These are phyloP conservation scores for Leucosporidium creatinivorum DNA, from an alignment of 768 basidiomycete genomes.

Conservation along the genomic window DNA sequence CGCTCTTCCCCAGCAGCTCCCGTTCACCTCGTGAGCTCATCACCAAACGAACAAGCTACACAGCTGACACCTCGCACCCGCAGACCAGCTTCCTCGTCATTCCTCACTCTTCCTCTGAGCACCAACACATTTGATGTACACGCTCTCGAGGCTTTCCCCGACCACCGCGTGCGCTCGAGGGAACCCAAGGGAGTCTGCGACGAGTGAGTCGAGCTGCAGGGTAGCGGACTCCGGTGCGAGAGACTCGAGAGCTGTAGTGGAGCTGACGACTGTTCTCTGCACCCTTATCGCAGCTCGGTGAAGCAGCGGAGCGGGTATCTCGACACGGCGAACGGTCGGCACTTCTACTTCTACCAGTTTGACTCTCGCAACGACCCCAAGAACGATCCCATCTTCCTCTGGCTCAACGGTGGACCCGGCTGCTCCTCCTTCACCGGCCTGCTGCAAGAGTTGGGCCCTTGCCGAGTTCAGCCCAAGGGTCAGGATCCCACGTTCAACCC, in stretches of 20 bases:
- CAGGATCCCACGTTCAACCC: constrained; percentile 64
- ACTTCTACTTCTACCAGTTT: constrained; percentile 81
- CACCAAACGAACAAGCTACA: too few species aligned
- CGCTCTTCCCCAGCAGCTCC: background rate
- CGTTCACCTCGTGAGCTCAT: constrained; percentile 3
- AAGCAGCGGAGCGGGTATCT: constrained; percentile 33
- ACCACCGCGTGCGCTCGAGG: constrained; percentile 9
- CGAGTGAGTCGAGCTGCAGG: background rate
- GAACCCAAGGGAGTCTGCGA: constrained; percentile 10
- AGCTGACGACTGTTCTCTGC: constrained; percentile 8
- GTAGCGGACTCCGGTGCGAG: background rate
- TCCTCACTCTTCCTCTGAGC: background rate
- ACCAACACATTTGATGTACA: background rate
- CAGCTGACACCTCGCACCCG: too few species aligned
- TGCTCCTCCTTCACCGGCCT: constrained; percentile 56
- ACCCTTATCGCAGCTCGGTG: constrained; percentile 14
- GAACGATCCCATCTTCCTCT: constrained; percentile 74
- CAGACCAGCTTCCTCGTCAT: background rate
- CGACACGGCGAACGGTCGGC: constrained; percentile 48
- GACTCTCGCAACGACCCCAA: constrained; percentile 68
- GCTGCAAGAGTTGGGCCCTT: constrained; percentile 87
- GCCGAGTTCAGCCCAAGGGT: constrained; percentile 62
- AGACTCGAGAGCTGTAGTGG: background rate
- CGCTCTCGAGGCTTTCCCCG: constrained; percentile 3
- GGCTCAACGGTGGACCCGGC: constrained; percentile 33